Conservation (phyloP, 106 monocot species). For the Gastrodia elata region DNA sequence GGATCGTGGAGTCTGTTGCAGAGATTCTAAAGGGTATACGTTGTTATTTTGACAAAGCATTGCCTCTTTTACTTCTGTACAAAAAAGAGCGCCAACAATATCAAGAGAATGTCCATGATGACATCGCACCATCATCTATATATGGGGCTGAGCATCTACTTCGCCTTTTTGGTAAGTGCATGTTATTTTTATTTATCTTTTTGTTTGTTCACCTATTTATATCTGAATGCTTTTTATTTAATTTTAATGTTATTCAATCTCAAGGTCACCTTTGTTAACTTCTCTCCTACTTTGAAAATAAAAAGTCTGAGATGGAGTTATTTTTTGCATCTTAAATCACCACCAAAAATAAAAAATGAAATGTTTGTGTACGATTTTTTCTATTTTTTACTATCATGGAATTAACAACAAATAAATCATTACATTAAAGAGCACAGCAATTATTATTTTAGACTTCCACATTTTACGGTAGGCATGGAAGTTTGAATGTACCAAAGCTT, state of each 20-base stretch:
- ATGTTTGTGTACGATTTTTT: neutral
- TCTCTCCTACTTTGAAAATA: neutral
- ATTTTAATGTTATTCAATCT: neutral
- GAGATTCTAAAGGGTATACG: conserved; percentile 88
- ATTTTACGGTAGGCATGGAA: neutral
- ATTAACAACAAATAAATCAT: too few species aligned
- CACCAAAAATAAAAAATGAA: neutral
- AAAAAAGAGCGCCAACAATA: conserved; percentile 88
- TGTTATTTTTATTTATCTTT: neutral
- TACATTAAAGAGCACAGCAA: neutral
- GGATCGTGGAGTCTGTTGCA: conserved; percentile 69
- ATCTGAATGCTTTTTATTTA: neutral
- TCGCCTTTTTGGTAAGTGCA: conserved; percentile 79
- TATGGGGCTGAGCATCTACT: conserved; percentile 95
- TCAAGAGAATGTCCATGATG: conserved; percentile 52
- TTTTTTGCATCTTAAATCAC: neutral
- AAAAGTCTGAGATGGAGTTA: neutral
- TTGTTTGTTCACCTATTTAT: neutral
- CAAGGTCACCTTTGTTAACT: neutral
- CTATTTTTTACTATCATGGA: neutral
- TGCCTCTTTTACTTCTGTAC: conserved; percentile 71
- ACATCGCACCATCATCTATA: conserved; percentile 69
- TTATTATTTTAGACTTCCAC: neutral
- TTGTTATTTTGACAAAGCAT: conserved; percentile 95
- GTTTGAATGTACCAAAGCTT: neutral